Conservation (phyloP, 495 filamentous ascomycete species). For the Aspergillus carlsbadensis region DNA sequence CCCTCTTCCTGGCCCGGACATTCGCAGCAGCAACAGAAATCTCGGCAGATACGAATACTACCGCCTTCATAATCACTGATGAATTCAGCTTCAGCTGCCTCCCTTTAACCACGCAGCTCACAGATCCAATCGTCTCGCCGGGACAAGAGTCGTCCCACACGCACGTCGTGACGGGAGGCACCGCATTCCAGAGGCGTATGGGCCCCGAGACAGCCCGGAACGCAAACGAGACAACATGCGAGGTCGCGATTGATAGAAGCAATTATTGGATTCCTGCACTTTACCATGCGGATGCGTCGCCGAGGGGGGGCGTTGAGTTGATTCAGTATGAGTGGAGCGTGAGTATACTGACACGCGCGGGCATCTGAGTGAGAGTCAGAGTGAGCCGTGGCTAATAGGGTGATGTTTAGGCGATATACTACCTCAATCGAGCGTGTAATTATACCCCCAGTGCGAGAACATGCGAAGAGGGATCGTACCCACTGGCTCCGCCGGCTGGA, state of each 20-base stretch:
- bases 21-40: neutral
- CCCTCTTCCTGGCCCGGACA: neutral
- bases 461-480: slow-evolving; percentile 4
- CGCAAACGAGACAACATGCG: slow-evolving; percentile 66
- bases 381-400: neutral
- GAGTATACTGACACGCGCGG: neutral
- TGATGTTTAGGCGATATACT: slow-evolving; percentile 19
- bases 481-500: slow-evolving; percentile 48
- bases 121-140: slow-evolving; percentile 69
- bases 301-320: slow-evolving; percentile 55
- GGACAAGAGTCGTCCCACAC: slow-evolving; percentile 60
- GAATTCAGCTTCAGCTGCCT: slow-evolving; percentile 23
- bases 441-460: slow-evolving; percentile 13
- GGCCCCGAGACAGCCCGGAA: slow-evolving; percentile 53
- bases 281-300: slow-evolving; percentile 60
- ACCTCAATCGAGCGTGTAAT: slow-evolving; percentile 29
- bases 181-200: slow-evolving; percentile 65
- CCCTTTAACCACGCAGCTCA: slow-evolving; percentile 22
- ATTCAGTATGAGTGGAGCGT: slow-evolving; percentile 18
- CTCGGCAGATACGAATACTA: neutral
- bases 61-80: slow-evolving; percentile 1
- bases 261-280: slow-evolving; percentile 77
- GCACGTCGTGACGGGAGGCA: slow-evolving; percentile 73
- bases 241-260: slow-evolving; percentile 63
- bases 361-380: too few species aligned